Evolutionary conservation across 768 basidiomycete genomes (phyloP).

Genomic region (Suillus bovinus): DNA sequence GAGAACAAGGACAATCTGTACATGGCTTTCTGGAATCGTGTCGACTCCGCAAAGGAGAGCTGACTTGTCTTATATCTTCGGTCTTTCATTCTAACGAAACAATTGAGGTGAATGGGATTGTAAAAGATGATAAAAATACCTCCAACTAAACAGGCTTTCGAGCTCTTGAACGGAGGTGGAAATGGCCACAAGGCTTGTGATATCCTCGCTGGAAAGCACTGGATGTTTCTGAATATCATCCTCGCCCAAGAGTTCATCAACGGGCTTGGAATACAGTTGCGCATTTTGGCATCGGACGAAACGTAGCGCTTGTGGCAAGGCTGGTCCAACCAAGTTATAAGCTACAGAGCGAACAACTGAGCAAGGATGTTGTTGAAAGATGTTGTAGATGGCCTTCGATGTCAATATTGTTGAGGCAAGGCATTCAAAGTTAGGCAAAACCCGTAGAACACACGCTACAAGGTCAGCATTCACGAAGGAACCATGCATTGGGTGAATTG

Average conservation of each 20-base stretch:
- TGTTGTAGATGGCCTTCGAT: conserved; percentile 31
- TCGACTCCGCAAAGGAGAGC: conserved; percentile 33
- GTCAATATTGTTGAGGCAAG: conserved; percentile 27
- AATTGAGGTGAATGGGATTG: background rate
- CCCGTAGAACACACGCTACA: conserved; percentile 29
- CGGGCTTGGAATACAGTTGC: background rate
- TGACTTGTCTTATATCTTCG: conserved; percentile 31
- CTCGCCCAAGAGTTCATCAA: background rate
- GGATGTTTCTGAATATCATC: conserved; percentile 14
- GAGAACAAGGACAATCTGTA: conserved; percentile 31
- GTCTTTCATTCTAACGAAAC: conserved; percentile 36
- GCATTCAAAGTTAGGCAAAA: conserved; percentile 29
- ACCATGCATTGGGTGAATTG: conserved; percentile 7
- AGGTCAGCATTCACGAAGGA: conserved; percentile 33
- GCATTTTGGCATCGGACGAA: conserved; percentile 20
- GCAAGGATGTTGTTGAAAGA: conserved; percentile 31
- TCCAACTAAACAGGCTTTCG: conserved; percentile 42
- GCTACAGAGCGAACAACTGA: conserved; percentile 33
- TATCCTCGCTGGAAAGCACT: conserved; percentile 23
- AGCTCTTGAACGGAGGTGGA: conserved; percentile 28
- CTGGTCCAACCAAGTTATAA: conserved; percentile 29
- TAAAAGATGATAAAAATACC: conserved; percentile 24
- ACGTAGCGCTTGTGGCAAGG: conserved; percentile 33
- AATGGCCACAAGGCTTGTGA: conserved; percentile 22
- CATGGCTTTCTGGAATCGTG: conserved; percentile 30